phyloP scores from a whole-genome alignment of 2,329 filamentous ascomycete species.

The Colletotrichum phormii region DNA sequence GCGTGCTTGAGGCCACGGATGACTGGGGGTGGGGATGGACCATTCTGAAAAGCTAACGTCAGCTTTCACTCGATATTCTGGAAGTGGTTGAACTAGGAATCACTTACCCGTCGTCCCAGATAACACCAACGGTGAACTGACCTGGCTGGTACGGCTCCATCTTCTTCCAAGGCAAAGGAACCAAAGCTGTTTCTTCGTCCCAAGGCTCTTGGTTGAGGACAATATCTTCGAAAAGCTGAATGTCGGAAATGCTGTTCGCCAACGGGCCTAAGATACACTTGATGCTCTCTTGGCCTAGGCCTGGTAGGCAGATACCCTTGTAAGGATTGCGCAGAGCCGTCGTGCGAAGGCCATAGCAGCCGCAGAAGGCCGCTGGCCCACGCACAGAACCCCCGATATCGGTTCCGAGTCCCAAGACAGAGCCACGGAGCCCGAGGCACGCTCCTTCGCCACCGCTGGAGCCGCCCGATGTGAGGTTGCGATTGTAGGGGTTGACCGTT shows the following conservation, averaged over 20 bases:
- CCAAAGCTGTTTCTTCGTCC: slow-evolving; percentile 52
- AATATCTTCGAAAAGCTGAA: slow-evolving; percentile 51
- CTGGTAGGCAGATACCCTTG: slow-evolving; percentile 43
- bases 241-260: slow-evolving; percentile 45
- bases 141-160: slow-evolving; percentile 25
- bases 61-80: background rate
- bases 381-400: slow-evolving; percentile 61
- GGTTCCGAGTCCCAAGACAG: slow-evolving; percentile 55
- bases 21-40: slow-evolving; percentile 43
- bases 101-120: slow-evolving; percentile 41
- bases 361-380: slow-evolving; percentile 56
- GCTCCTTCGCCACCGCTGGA: slow-evolving; percentile 58
- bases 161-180: slow-evolving; percentile 54
- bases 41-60: background rate
- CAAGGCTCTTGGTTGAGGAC: slow-evolving; percentile 53
- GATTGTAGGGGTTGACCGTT: slow-evolving; percentile 54
- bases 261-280: slow-evolving; percentile 40
- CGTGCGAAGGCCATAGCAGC: slow-evolving; percentile 55
- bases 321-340: slow-evolving; percentile 47
- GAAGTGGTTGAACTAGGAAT: background rate
- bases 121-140: slow-evolving; percentile 38
- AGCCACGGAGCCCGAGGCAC: slow-evolving; percentile 53
- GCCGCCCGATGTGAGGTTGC: slow-evolving; percentile 52
- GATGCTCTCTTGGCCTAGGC: slow-evolving; percentile 50
- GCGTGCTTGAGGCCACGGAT: slow-evolving; percentile 37